phyloP scores from a whole-genome alignment of 345 rosid genomes.

The Hypericum perforatum region DNA sequence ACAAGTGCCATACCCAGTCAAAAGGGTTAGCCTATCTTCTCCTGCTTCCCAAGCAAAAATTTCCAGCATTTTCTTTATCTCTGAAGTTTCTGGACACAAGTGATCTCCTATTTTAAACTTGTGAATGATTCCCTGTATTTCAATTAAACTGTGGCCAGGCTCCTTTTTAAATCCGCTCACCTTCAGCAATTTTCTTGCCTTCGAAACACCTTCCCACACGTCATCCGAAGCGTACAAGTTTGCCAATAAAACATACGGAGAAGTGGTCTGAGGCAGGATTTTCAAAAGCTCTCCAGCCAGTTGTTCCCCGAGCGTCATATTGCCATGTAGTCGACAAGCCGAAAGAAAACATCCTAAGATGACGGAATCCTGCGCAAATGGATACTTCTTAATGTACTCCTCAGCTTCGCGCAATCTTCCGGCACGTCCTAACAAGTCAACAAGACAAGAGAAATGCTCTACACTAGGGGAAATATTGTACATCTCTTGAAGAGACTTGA shows the following conservation, averaged over 20 bases:
- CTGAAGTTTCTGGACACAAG: slow-evolving; percentile 36
- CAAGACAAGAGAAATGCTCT: slow-evolving; percentile 53
- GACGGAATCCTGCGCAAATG: slow-evolving; percentile 37
- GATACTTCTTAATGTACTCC: slow-evolving; percentile 24
- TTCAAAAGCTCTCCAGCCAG: slow-evolving; percentile 37
- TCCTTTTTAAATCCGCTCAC: slow-evolving; percentile 48
- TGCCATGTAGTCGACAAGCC: slow-evolving; percentile 40
- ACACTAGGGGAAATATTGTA: slow-evolving; percentile 37
- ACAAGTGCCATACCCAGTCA: no score
- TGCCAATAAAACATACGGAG: slow-evolving; percentile 51
- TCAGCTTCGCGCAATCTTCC: slow-evolving; percentile 49
- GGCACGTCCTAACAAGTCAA: slow-evolving; percentile 58
- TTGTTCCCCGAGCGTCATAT: slow-evolving; percentile 33
- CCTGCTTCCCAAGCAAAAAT: slow-evolving; percentile 19
- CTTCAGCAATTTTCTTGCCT: slow-evolving; percentile 50
- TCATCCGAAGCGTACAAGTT: slow-evolving; percentile 51
- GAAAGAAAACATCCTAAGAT: slow-evolving; percentile 56
- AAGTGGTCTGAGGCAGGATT: slow-evolving; percentile 33
- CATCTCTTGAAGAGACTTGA: slow-evolving; percentile 35
- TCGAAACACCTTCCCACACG: slow-evolving; percentile 47
- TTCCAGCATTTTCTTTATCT: slow-evolving; percentile 28
- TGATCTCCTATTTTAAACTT: slow-evolving; percentile 37
- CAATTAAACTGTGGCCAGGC: slow-evolving; percentile 45
- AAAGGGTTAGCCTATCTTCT: slow-evolving; percentile 8
- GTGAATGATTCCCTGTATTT: slow-evolving; percentile 32